Base-by-base conservation (phyloP, 2,329 filamentous ascomycete species). In the Colletotrichum endophyticum region DNA sequence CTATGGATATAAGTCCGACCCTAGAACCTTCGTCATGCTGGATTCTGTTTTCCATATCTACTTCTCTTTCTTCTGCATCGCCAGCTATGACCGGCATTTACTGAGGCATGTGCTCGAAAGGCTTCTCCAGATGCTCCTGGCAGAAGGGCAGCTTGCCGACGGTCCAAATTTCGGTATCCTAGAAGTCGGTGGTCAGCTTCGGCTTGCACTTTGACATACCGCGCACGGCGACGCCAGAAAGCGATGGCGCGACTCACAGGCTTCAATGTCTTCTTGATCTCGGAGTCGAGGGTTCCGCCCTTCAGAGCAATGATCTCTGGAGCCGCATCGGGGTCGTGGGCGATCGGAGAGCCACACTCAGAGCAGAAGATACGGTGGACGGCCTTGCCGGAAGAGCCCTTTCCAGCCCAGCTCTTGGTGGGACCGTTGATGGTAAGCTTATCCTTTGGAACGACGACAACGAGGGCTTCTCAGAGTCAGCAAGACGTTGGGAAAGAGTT, bases 111-210 rank as follows among this genome's bases (percentile, higher is more conserved):
- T 92, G 85, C 81, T 89, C 83, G 83, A 94, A 94, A 5, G 91
- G 87, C 83, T 93, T 90, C 66, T 87, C 91, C 77, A 94, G 87
- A 79, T 90, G 85, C 87, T 94, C 92, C 87, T 91, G 88, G 87
- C 92, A 93, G 87, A 94, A 94, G 19, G 92, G 92, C 79, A 94
- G 89, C 89, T 94, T 94, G 86, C 90, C 84, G 78, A 87, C 89
- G 66, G 92, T 93, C 92, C 92, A 94, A 85, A 94, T 94, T 86
- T 94, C 92, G 79, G 91, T 92, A 80, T 92, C 89, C 89, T 91
- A 16, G 3, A 11, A 6, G 44, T 73, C 53, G 66, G 59, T 36
- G 13, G 9, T 34, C 8, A 49, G 22, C 8, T 44, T 44, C 30
- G 27, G 13, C 32, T 25, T 32, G 19, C 30, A 9, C 8, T 16